Evolutionary conservation across 179 eudicot genomes (phyloP).

Genomic region (Drosera spatulata): DNA sequence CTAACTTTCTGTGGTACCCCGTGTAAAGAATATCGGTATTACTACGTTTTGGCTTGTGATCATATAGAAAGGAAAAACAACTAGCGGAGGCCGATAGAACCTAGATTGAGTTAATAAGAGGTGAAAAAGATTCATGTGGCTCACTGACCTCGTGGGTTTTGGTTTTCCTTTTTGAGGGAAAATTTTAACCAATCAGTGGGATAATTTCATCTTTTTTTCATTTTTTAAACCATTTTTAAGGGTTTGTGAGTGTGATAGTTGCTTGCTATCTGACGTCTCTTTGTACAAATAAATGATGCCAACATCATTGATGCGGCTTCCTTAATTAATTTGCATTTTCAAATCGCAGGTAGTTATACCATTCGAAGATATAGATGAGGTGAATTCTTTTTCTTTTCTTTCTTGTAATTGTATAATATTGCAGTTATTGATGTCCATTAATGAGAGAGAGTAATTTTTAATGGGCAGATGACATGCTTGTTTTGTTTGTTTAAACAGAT

Average conservation of each 20-base stretch:
- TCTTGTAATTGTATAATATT: not conserved
- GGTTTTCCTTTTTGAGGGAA: too few relatives aligned
- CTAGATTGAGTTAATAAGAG: too few relatives aligned
- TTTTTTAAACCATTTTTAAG: too few relatives aligned
- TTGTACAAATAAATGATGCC: not conserved
- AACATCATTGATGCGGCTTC: not conserved
- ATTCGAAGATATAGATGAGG: conserved; percentile 86
- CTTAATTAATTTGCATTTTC: conserved; percentile 13
- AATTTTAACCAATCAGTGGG: too few relatives aligned
- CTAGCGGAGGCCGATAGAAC: too few relatives aligned
- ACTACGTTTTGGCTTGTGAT: too few relatives aligned
- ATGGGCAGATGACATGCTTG: not conserved
- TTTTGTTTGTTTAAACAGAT: conserved; percentile 35
- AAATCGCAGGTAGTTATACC: conserved; percentile 71
- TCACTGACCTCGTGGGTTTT: too few relatives aligned
- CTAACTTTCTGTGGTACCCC: too few relatives aligned
- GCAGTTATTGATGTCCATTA: not conserved
- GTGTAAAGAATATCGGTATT: too few relatives aligned
- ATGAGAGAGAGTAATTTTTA: not conserved
- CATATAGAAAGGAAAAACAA: not conserved
- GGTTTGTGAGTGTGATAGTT: not conserved
- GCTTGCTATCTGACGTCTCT: not conserved
- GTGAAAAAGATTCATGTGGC: too few relatives aligned
- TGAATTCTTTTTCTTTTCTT: conserved; percentile 8
- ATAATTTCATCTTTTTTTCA: too few relatives aligned